phyloP scores from a whole-genome alignment of 345 rosid species.

The Corchorus olitorius region DNA sequence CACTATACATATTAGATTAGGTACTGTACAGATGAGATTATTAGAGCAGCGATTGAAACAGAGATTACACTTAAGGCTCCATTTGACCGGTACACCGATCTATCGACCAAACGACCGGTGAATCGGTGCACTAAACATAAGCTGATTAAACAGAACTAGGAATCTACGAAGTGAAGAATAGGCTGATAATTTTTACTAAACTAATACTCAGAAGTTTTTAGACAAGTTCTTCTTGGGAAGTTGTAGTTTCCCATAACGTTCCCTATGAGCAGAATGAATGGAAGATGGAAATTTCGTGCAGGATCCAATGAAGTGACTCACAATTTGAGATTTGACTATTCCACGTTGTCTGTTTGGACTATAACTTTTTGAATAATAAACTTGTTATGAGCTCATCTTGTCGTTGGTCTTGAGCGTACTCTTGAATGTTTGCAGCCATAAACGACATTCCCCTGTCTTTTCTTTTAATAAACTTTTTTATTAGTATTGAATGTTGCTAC shows the following conservation, averaged over 20 bases:
- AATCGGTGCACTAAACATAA: too few species aligned
- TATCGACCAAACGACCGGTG: too few species aligned
- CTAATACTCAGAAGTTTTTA: too few species aligned
- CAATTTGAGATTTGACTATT: conserved; percentile 14
- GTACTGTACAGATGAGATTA: too few species aligned
- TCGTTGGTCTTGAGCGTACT: conserved; percentile 10
- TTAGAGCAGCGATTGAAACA: too few species aligned
- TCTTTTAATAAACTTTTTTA: too few species aligned
- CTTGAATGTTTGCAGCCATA: neutral
- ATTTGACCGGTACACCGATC: too few species aligned
- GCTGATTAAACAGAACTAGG: too few species aligned
- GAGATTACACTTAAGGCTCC: too few species aligned
- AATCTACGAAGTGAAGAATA: too few species aligned
- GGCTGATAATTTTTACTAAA: too few species aligned
- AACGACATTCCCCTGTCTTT: conserved; percentile 8
- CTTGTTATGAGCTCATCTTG: neutral
- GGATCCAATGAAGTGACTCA: conserved; percentile 6
- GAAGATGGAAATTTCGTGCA: neutral
- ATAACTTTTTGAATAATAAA: conserved; percentile 5
- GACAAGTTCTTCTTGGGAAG: neutral
- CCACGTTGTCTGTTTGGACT: neutral
- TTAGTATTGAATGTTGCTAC: neutral
- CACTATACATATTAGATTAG: too few species aligned
- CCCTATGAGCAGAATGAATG: neutral
- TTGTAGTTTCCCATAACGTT: neutral